Conservation (phyloP, 2,329 filamentous ascomycete genomes). For the Aureobasidium mangrovei region DNA sequence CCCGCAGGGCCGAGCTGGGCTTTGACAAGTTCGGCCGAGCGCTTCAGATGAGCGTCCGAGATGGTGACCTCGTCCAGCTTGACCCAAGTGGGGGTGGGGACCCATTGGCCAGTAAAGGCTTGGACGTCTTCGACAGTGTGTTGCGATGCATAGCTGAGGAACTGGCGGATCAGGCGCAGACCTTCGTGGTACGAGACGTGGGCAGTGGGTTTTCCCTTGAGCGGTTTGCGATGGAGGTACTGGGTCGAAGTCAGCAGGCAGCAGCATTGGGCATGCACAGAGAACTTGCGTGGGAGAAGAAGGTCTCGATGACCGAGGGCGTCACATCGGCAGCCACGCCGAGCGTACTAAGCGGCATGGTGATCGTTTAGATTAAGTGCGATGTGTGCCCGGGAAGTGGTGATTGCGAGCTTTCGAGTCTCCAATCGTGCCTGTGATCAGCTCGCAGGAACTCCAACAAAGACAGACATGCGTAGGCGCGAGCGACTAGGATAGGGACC, state of each 20-base stretch:
- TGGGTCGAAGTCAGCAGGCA: slow-evolving; percentile 28
- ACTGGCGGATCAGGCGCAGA: slow-evolving; percentile 74
- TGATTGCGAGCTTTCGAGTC: not conserved
- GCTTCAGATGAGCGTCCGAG: slow-evolving; percentile 51
- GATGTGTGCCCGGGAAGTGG: not conserved
- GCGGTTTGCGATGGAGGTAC: slow-evolving; percentile 73
- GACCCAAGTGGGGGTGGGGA: slow-evolving; percentile 83
- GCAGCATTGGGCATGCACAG: not conserved
- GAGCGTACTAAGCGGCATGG: slow-evolving; percentile 66
- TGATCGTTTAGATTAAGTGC: not conserved
- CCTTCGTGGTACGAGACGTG: slow-evolving; percentile 94
- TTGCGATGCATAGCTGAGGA: slow-evolving; percentile 74
- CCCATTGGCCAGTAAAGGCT: slow-evolving; percentile 83
- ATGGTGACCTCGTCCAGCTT: slow-evolving; percentile 64
- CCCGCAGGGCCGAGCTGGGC: slow-evolving; percentile 71
- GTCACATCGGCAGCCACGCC: slow-evolving; percentile 76
- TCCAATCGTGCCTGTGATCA: not conserved
- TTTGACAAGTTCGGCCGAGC: slow-evolving; percentile 58
- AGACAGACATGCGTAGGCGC: not conserved
- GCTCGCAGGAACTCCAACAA: not conserved
- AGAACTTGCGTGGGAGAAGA: slow-evolving; percentile 68
- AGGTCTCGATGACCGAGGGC: slow-evolving; percentile 77
- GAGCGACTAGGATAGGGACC: too few relatives aligned
- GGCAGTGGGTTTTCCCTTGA: slow-evolving; percentile 71
- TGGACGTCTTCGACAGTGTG: slow-evolving; percentile 92